phyloP scores from a whole-genome alignment of 768 basidiomycete genomes.

The Postia placenta region DNA sequence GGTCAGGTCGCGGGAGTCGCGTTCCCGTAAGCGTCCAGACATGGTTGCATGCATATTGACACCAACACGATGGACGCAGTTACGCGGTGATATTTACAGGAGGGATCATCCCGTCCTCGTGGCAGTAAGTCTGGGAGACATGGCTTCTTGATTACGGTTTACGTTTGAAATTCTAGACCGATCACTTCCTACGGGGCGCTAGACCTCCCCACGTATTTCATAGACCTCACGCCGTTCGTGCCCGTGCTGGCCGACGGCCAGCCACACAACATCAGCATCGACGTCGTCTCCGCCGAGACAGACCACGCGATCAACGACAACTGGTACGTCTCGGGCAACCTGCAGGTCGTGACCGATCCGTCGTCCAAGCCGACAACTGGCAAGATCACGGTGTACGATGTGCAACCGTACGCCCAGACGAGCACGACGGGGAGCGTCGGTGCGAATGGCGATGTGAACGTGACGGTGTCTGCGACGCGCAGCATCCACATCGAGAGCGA shows the following conservation, averaged over 20 bases:
- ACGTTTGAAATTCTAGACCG: constrained; percentile 34
- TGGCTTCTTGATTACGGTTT: background rate
- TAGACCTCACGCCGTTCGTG: constrained; percentile 75
- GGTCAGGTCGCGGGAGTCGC: constrained; percentile 47
- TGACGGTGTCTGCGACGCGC: constrained; percentile 57
- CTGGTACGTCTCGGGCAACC: constrained; percentile 68
- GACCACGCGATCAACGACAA: constrained; percentile 64
- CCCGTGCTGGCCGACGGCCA: constrained; percentile 61
- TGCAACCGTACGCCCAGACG: constrained; percentile 48
- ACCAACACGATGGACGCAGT: too few relatives aligned
- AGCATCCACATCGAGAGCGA: constrained; percentile 55
- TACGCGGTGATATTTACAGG: constrained; percentile 59
- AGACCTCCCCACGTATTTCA: constrained; percentile 70
- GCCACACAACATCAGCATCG: constrained; percentile 66
- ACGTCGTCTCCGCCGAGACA: constrained; percentile 64
- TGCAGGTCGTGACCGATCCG: constrained; percentile 65
- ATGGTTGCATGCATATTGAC: constrained; percentile 18
- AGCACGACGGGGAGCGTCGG: constrained; percentile 38
- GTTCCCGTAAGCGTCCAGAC: constrained; percentile 40
- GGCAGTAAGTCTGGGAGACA: constrained; percentile 43
- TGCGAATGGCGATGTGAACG: constrained; percentile 41
- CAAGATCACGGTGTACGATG: constrained; percentile 53
- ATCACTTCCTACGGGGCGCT: constrained; percentile 74
- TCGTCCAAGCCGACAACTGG: constrained; percentile 64
- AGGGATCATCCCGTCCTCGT: constrained; percentile 61